A percentile compares a stretch with the other conserved stretches of the same genome.
Conservation (phyloP, 2,329 filamentous ascomycete species). For the Pseudocercospora eumusae region DNA sequence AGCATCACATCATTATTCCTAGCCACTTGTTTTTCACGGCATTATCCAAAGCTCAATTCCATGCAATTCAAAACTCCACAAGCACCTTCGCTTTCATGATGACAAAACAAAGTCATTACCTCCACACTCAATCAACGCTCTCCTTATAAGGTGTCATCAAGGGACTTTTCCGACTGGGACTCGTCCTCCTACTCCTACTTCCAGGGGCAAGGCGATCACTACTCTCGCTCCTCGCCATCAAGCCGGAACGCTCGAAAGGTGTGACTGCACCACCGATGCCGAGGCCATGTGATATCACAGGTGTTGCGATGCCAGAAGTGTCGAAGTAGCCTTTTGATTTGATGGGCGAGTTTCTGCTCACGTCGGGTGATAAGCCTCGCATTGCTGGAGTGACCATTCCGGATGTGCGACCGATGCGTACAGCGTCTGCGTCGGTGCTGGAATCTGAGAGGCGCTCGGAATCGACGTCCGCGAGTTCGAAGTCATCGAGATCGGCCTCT, state of each 20-base stretch:
- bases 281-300: conserved; percentile 32
- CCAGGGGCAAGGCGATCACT: conserved; percentile 70
- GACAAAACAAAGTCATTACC: conserved; percentile 8
- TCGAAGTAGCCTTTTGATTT: conserved; percentile 50
- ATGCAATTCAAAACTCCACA: conserved; percentile 7
- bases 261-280: conserved; percentile 34
- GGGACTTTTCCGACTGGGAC: conserved; percentile 52
- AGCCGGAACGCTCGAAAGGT: conserved; percentile 64
- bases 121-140: conserved; percentile 37
- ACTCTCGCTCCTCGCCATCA: conserved; percentile 82
- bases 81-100: conserved; percentile 19
- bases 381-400: conserved; percentile 65
- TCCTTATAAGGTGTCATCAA: conserved; percentile 41
- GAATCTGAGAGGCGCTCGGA: conserved; percentile 42
- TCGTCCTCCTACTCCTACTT: conserved; percentile 51
- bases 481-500: conserved; percentile 71
- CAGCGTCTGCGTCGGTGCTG: conserved; percentile 46
- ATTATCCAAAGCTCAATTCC: background rate
- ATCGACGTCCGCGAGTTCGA: conserved; percentile 72
- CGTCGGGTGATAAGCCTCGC: conserved; percentile 37
- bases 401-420: conserved; percentile 57
- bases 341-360: conserved; percentile 31
- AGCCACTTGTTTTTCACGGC: background rate
- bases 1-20: background rate
- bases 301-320: conserved; percentile 34